These are phyloP conservation scores for Mycena metata DNA, from an alignment of 768 basidiomycete species.

Conservation along the genomic window DNA sequence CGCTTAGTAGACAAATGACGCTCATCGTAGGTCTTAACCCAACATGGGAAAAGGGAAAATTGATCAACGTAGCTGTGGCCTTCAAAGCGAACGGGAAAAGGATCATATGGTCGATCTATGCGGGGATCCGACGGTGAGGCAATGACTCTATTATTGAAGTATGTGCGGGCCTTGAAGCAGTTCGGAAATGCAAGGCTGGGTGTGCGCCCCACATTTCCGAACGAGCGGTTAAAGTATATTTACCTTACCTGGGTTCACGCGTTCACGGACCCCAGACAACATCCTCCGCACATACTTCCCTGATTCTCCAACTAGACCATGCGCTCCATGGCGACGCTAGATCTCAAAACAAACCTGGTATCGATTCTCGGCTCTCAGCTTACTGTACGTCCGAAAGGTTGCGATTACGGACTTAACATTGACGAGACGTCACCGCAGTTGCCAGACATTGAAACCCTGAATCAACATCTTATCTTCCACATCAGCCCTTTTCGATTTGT, in stretches of 20 bases:
- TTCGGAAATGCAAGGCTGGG: too few relatives aligned
- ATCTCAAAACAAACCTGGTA: conserved; percentile 64
- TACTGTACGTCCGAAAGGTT: conserved; percentile 61
- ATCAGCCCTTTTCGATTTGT: conserved; percentile 75
- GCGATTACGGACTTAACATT: not conserved
- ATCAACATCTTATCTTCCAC: conserved; percentile 82
- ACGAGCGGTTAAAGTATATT: not conserved
- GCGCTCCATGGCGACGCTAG: conserved; percentile 76
- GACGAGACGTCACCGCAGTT: conserved; percentile 52
- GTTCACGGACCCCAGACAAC: conserved; percentile 59
- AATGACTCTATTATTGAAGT: conserved; percentile 19
- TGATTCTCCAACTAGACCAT: conserved; percentile 69
- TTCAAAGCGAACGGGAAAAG: conserved; percentile 70
- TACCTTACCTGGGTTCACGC: not conserved
- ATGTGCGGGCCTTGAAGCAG: too few relatives aligned
- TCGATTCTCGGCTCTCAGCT: too few relatives aligned
- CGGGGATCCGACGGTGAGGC: conserved; percentile 71
- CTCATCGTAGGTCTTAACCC: conserved; percentile 71
- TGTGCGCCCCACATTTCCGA: too few relatives aligned
- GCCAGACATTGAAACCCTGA: conserved; percentile 74
- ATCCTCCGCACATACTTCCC: conserved; percentile 68
- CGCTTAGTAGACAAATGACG: conserved; percentile 64
- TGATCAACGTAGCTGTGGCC: conserved; percentile 66
- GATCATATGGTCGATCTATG: conserved; percentile 88
- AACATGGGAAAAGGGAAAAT: conserved; percentile 62